Evolutionary conservation across 2,329 filamentous ascomycete genomes (phyloP), one percentile per base, ranked within the genome.

Genomic region (Colletotrichum sojae): DNA sequence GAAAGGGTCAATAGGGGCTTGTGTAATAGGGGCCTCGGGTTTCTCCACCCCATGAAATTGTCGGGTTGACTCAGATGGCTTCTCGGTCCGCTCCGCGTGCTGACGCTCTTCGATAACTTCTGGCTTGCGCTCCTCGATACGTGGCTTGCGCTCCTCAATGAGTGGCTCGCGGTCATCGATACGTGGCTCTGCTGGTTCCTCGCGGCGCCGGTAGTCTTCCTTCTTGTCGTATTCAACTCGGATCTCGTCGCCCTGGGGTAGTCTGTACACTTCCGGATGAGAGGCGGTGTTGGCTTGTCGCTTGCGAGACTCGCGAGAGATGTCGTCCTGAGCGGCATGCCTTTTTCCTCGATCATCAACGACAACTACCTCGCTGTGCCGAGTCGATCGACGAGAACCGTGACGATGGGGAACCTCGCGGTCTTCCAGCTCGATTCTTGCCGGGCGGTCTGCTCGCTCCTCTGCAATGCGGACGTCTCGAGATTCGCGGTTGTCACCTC

Each of bases 1-100:
- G 76, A 90, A 90, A 18, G 88, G 87, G 77, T 91, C 85, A 74
- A 87, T 76, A 57, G 77, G 74, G n/a, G 76, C 73, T 67, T 73
- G 73, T 68, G 76, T 73, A 25, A 69, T 68, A 60, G 76, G 73
- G 65, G 58, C 51, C 39, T 66, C 58, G 71, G 69, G 64, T 59
- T 68, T 49, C 58, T 69, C 64, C 56, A 69, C 69, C 69, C 69
- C 63, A 59, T 72, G 53, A n/a, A 54, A 46, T 22, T 63, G 52
- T 48, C 64, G 46, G 57, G 63, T 63, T 25, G 53, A 57, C 56
- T 70, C 67, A 60, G 69, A 75, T 59, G 73, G 63, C 70, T 75
- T 62, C 59, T 76, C 72, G 75, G 22, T 74, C 77, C 74, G 72
- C 73, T 74, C 67, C 5, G 71, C 71, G 12, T 76, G 73, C 53